Conservation (phyloP, 169 alveolate species). For the Theileria equi region DNA sequence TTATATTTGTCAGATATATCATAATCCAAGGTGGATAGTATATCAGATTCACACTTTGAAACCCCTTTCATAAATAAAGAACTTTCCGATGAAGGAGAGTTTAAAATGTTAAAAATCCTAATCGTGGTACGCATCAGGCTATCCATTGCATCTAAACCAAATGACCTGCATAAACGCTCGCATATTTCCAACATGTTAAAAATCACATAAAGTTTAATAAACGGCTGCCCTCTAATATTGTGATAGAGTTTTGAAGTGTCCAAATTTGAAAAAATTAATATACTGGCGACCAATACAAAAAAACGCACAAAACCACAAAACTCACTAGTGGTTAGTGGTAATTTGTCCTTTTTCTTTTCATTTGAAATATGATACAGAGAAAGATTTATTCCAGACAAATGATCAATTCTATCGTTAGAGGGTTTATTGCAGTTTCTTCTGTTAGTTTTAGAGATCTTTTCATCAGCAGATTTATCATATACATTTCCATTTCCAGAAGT, state of each 20-base stretch:
- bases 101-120: slow-evolving; percentile 2
- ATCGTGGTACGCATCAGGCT: slow-evolving; percentile 67
- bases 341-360: not conserved
- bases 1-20: no score
- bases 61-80: no score
- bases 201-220: slow-evolving; percentile 84
- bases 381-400: not conserved
- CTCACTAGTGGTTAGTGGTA: slow-evolving; percentile 60
- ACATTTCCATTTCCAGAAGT: not conserved
- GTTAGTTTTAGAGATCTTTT: not conserved
- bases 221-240: slow-evolving; percentile 85
- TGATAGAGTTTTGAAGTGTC: slow-evolving; percentile 86
- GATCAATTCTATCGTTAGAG: not conserved
- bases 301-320: slow-evolving; percentile 73
- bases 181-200: slow-evolving; percentile 87
- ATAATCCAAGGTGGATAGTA: no score
- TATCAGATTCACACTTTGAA: no score
- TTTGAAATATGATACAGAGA: not conserved
- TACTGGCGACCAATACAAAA: slow-evolving; percentile 68
- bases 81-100: no score
- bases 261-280: slow-evolving; percentile 72
- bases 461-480: not conserved
- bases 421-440: no score
- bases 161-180: slow-evolving; percentile 81
- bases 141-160: slow-evolving; percentile 84